Base-by-base conservation (phyloP, 1,139 yeast species). In the Zygoascus sp. region DNA sequence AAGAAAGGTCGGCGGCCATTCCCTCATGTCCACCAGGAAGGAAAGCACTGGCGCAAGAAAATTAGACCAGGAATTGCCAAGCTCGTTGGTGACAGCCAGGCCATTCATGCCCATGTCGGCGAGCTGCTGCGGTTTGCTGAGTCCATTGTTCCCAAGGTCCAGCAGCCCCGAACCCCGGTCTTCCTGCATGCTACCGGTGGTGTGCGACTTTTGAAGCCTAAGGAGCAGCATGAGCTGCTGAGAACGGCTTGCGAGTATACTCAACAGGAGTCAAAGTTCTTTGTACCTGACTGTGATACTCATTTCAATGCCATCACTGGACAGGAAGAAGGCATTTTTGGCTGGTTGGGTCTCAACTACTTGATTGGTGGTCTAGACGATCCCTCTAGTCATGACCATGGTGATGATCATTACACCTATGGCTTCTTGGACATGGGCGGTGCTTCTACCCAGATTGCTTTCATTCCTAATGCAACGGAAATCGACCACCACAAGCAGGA, bases 341-440 rank as follows among this genome's bases (percentile, higher is more conserved):
- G 94, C 9, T 87, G 95, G 95, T 68, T 86, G 8, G 79, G 88
- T 0, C 69, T 86, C 38, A 87, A 87, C 58, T 83, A 84, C 54
- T 67, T 85, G 54, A 73, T 80, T 34, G 84, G 83, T 1, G 68
- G 80, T 0, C 70, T 83, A 40, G 81, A 80, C 9, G 53, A 53
- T 28, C 80, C 82, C 0, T 62, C 59, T 5, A 48, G 56, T n/a
- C 80, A 77, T 52, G 66, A 70, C 36, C 80, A 76, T 54, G 79
- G 80, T 1, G 34, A 74, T 46, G 69, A 70, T 47, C 81, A 77
- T 52, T 68, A 75, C 21, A 80, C 94, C 0, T 83, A 78, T 57
- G 95, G 95, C 1, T 71, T 86, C 32, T 64, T 87, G 51, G 95
- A 86, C 55, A 82, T 87, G 89, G 95, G 95, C 3, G 95, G 95